Base-by-base conservation (phyloP, 768 basidiomycete species). In the Boletus vermiculosoides region DNA sequence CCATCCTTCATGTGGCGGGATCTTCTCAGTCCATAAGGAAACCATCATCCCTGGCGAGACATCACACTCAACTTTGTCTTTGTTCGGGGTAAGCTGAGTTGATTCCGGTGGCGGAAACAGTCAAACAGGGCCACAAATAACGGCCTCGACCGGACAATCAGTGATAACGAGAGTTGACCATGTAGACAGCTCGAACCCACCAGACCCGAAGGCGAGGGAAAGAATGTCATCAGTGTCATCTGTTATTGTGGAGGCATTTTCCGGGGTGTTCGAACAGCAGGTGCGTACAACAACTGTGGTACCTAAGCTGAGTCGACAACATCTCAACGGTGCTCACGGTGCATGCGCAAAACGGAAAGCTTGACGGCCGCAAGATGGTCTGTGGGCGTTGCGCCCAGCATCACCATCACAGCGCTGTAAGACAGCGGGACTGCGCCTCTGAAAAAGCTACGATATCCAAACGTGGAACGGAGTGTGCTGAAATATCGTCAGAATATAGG, bases 401-500 rank as follows among this genome's bases (percentile, higher is more conserved):
- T 31, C 15, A 18, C 37, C 59, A 55, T 31, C 15, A 18, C 37
- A 8, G 16, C 57, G 55, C 61, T 54, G 54, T 53, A 16, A 53
- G 58, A 66, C 59, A 66, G 59, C 50, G 62, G 31, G 28, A 50
- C 64, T 50, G 64, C 36, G 56, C 53, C 55, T 52, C 40, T 31
- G n/a, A 33, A 45, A 33, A n/a, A 10, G 16, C 22, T 36, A 33
- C 16, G 40, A 37, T 7, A 36, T 22, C 52, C 40, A 45, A 36
- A 50, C 34, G 34, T 44, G 42, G 22, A 36, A 20, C 20, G 37
- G 36, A 30, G 42, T 5, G 48, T 37, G 25, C 12, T 41, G 34
- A 40, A 33, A n/a, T 46, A 45, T 60, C 64, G 62, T 62, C 54
- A 48, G 31, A 50, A 47, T 44, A 34, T 49, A 41, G n/a, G 47